Conservation (phyloP, 164 flowering plant species). For the Umbellularia californica region DNA sequence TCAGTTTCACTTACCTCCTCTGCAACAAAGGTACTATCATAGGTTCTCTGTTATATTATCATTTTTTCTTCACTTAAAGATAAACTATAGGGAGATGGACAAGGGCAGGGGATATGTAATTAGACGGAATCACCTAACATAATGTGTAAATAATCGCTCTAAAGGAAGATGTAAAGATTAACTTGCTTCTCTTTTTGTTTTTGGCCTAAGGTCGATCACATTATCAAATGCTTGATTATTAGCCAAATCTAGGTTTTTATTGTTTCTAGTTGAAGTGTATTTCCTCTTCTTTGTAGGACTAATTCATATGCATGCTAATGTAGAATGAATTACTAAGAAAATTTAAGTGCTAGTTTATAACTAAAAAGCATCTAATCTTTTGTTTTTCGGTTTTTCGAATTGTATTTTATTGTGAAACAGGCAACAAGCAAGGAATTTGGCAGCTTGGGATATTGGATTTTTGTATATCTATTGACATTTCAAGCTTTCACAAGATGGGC, state of each 20-base stretch:
- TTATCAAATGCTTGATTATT: too few relatives aligned
- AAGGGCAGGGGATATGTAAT: background rate
- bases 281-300: background rate
- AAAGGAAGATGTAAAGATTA: background rate
- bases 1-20: constrained; percentile 55
- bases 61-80: background rate
- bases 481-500: constrained; percentile 53
- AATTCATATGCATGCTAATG: too few relatives aligned
- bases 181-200: background rate
- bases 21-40: constrained; percentile 45
- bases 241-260: too few relatives aligned
- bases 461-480: constrained; percentile 49
- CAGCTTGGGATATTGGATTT: constrained; percentile 55
- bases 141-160: background rate
- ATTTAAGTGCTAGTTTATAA: background rate
- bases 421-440: constrained; percentile 38
- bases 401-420: constrained; percentile 40
- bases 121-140: background rate
- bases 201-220: background rate
- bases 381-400: constrained; percentile 10
- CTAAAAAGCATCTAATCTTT: background rate
- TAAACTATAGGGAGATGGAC: background rate
- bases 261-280: background rate
- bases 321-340: background rate
- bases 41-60: background rate